Evolutionary conservation across 106 monocot species (phyloP).

Genomic region (Apostasia shenzhenica): DNA sequence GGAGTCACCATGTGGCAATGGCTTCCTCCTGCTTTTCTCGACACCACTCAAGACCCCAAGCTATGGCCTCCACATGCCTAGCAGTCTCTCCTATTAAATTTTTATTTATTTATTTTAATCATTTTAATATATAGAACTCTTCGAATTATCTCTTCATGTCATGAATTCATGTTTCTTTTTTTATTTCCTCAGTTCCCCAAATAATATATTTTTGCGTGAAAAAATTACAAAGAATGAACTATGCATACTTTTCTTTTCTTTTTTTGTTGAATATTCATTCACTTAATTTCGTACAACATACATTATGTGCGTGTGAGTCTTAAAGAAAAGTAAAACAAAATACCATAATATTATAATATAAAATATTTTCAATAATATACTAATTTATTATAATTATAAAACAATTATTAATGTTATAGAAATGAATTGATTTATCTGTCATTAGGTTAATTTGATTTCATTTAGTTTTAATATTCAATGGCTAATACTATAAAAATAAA

Average conservation of each 20-base stretch:
- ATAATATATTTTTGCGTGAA: neutral
- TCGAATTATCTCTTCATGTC: neutral
- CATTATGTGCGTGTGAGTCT: no score
- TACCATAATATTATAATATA: no score
- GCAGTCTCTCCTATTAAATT: neutral
- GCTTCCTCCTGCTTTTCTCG: constrained; percentile 41
- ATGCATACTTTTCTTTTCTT: neutral
- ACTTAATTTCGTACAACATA: neutral
- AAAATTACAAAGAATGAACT: neutral
- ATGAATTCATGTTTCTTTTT: neutral
- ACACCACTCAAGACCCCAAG: constrained; percentile 60
- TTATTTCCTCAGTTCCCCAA: neutral
- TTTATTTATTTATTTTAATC: neutral
- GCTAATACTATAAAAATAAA: no score
- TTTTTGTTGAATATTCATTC: neutral
- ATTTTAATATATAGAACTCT: neutral
- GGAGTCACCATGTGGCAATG: constrained; percentile 55
- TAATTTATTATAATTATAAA: no score
- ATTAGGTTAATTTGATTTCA: no score
- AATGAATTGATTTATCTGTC: no score
- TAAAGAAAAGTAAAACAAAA: no score
- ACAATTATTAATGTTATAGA: no score
- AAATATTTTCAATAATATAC: no score
- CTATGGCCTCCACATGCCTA: constrained; percentile 70
- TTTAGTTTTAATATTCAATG: no score